Evolutionary conservation across 1,139 yeast genomes (phyloP).

Genomic region (Magnusiomyces suaveolens): DNA sequence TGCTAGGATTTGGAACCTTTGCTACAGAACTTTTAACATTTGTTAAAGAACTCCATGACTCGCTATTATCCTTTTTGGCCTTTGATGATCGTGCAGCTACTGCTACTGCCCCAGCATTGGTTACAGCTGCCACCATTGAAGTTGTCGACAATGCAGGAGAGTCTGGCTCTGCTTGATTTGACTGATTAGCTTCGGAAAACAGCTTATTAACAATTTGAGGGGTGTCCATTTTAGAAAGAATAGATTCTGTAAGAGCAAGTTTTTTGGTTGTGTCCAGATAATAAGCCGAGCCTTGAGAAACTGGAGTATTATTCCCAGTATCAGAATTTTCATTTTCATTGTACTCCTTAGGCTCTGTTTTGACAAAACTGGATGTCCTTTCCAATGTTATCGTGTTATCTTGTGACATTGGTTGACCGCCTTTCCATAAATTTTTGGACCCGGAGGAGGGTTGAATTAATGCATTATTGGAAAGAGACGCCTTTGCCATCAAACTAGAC

Average conservation of each 20-base stretch:
- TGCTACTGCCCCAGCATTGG: background rate
- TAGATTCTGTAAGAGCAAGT: background rate
- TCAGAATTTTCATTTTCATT: background rate
- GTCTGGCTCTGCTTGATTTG: background rate
- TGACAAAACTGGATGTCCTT: background rate
- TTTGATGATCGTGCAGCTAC: background rate
- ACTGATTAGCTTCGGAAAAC: background rate
- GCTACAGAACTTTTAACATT: background rate
- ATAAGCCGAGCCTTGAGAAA: background rate
- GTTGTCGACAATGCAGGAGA: slow-evolving; percentile 1
- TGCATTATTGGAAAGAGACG: background rate
- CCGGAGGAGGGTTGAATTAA: background rate
- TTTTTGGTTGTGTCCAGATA: background rate
- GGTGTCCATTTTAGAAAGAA: background rate
- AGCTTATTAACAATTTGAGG: background rate
- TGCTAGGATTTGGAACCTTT: too few species aligned
- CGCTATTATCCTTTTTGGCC: background rate
- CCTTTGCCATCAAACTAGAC: background rate
- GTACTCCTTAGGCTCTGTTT: too few species aligned
- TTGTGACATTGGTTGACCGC: background rate
- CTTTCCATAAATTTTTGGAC: background rate
- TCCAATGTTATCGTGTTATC: background rate
- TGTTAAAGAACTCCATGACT: background rate
- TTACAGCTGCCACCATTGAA: slow-evolving; percentile 1
- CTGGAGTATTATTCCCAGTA: background rate